Base-by-base conservation (phyloP, 805 yeast species). In the Kockiozyma suomiensis region DNA sequence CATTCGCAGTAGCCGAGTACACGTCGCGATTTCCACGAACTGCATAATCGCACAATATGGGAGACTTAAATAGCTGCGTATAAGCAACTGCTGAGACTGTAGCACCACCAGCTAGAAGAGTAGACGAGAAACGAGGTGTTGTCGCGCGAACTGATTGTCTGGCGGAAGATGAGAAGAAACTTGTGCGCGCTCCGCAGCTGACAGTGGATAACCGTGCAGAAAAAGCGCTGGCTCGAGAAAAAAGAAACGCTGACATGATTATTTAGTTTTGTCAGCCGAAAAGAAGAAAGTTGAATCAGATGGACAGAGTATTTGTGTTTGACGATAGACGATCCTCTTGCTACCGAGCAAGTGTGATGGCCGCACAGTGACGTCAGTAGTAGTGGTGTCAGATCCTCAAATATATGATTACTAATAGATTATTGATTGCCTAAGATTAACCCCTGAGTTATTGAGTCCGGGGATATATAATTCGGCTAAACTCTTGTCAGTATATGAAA, bases 31-130 rank as follows among this genome's bases (percentile, higher is more conserved):
- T 26, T 3, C 48, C 41, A 17, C 48, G 55, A 1, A 42, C 30
- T 12, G 48, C 46, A 4, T 23, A n/a, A 21, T 42, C 55, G 21
- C 55, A 32, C 28, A 21, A 13, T 3, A 42, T 28, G 19, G 19
- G 19, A 12, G 55, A 21, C 41, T 25, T 32, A 4, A 37, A 17
- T 3, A 42, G 37, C 10, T 40, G 48, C 41, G 30, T 4, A 13
- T 40, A 51, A 1, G 48, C 55, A 41, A 38, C 26, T 19, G 48
- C 55, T 6, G 55, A 41, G 12, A 21, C 55, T 7, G 48, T 13
- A 4, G 48, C 30, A 3, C 43, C 41, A 7, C 41, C 42, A 19
- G 48, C 45, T 10, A 38, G 25, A n/a, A 38, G 32, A 15, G 48
- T 32, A 2, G 48, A 25, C 1, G 55, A 30, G 30, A 42, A 42